phyloP scores from a whole-genome alignment of 148 eudicot species.

The Cornus florida region DNA sequence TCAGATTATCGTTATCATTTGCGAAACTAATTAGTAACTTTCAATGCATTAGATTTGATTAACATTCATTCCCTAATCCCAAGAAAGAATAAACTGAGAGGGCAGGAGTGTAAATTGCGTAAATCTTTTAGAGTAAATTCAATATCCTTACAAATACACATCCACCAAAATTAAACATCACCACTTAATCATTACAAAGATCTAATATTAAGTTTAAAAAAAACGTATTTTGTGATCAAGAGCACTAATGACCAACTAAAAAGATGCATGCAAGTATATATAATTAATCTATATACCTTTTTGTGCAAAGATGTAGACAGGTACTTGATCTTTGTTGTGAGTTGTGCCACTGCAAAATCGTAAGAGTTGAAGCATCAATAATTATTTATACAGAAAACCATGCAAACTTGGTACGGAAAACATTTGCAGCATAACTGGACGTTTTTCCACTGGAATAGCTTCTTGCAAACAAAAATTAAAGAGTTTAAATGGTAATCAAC shows the following conservation, averaged over 20 bases:
- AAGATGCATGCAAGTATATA: not conserved
- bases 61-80: no score
- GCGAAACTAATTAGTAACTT: no score
- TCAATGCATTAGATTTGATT: no score
- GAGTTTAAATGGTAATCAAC: no score
- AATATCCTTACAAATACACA: no score
- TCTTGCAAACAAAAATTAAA: no score
- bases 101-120: no score
- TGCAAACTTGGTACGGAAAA: not conserved
- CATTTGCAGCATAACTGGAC: not conserved
- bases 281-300: slow-evolving; percentile 39
- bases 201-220: not conserved
- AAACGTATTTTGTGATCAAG: not conserved
- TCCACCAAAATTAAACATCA: not conserved
- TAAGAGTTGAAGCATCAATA: not conserved
- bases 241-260: not conserved
- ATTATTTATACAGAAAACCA: not conserved
- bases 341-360: slow-evolving; percentile 56
- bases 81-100: no score
- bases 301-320: slow-evolving; percentile 49
- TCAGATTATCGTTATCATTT: no score
- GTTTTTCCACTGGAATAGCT: not conserved
- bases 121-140: no score
- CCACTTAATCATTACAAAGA: not conserved
- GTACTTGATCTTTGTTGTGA: slow-evolving; percentile 66